Evolutionary conservation across 345 rosid genomes (phyloP).

Genomic region (Corchorus olitorius): DNA sequence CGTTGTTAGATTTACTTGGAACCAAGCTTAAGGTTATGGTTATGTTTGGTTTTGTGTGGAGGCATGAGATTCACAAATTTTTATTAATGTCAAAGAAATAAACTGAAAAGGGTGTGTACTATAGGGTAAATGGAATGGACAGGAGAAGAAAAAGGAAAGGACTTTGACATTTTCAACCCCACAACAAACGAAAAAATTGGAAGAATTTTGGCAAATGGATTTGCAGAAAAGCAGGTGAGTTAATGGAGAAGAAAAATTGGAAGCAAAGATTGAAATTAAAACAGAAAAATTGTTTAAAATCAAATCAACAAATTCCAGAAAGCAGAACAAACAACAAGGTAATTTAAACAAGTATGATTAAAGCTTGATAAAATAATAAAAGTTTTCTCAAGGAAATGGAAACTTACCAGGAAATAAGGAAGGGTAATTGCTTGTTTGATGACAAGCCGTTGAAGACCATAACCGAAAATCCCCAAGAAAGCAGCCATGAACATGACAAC

Average conservation of each 20-base stretch:
- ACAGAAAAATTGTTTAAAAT: too few species aligned
- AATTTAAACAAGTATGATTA: not conserved
- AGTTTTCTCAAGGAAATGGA: not conserved
- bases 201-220: too few species aligned
- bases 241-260: not conserved
- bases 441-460: constrained; percentile 78
- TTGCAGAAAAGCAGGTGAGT: not conserved
- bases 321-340: not conserved
- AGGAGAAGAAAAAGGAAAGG: too few species aligned
- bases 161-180: too few species aligned
- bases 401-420: constrained; percentile 67
- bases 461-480: constrained; percentile 54
- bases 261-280: not conserved
- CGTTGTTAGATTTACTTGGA: not conserved
- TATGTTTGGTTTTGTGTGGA: not conserved
- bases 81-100: not conserved
- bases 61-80: constrained; percentile 5
- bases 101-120: not conserved
- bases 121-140: not conserved
- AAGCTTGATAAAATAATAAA: not conserved
- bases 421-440: constrained; percentile 44
- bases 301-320: too few species aligned
- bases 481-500: constrained; percentile 59
- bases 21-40: not conserved
- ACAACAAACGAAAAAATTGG: not conserved